Evolutionary conservation across 306 rosid species (phyloP).

Genomic region (Dicorynia guianensis): DNA sequence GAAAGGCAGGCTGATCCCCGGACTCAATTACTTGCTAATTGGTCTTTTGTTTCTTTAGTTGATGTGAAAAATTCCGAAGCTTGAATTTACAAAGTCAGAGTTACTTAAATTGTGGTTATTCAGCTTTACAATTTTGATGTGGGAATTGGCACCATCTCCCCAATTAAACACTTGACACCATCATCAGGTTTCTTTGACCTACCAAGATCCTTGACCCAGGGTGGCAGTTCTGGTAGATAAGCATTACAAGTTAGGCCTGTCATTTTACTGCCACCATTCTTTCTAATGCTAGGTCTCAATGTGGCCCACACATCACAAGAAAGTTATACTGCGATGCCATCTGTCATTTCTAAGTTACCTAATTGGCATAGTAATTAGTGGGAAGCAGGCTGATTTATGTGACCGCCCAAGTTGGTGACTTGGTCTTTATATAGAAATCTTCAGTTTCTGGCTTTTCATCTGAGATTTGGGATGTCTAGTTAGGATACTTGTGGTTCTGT

Average conservation of each 20-base stretch:
- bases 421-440: too few relatives aligned
- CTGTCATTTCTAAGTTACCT: neutral
- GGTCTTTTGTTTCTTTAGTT: neutral
- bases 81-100: too few relatives aligned
- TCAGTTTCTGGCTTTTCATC: neutral
- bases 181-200: neutral
- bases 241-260: too few relatives aligned
- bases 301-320: conserved; percentile 9
- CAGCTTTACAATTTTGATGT: too few relatives aligned
- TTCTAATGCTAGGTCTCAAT: neutral
- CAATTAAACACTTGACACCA: neutral
- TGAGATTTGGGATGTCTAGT: neutral
- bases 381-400: too few relatives aligned
- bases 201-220: neutral
- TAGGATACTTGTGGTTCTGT: neutral
- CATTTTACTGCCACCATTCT: neutral
- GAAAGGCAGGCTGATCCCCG: neutral
- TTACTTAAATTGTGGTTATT: too few relatives aligned
- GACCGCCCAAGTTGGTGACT: neutral
- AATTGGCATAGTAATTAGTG: too few relatives aligned
- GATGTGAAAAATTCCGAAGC: neutral
- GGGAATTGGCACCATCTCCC: neutral
- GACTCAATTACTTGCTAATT: neutral
- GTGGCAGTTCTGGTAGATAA: neutral
- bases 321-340: neutral